Evolutionary conservation across 1,284 basidiomycete species (phyloP).

Genomic region (Microbotryum lychnidis-dioicae): DNA sequence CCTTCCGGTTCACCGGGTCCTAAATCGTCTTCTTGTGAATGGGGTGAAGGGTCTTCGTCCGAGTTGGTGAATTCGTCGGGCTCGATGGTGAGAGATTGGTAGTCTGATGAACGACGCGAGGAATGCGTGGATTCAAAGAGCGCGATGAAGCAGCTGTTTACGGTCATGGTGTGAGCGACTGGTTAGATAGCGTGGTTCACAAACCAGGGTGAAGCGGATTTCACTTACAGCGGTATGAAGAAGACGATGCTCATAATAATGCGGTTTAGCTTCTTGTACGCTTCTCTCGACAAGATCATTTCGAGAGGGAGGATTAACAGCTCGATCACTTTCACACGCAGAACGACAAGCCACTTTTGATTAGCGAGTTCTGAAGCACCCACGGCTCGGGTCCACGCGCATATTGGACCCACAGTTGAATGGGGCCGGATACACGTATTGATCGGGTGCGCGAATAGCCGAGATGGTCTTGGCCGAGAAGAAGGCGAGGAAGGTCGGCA

Average conservation of each 20-base stretch:
- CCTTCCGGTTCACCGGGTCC: conserved; percentile 53
- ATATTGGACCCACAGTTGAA: conserved; percentile 51
- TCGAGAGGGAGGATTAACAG: conserved; percentile 33
- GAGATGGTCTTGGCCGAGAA: conserved; percentile 50
- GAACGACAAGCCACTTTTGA: conserved; percentile 33
- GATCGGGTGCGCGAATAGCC: conserved; percentile 60
- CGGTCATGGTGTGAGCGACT: not conserved
- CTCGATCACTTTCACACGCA: conserved; percentile 20
- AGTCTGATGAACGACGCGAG: conserved; percentile 1
- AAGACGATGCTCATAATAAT: conserved; percentile 67
- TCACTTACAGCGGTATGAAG: conserved; percentile 67
- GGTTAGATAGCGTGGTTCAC: no score
- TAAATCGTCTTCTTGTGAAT: conserved; percentile 55
- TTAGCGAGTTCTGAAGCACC: conserved; percentile 39
- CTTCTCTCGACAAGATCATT: conserved; percentile 34
- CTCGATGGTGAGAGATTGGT: conserved; percentile 20
- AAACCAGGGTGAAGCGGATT: no score
- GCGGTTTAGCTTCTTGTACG: conserved; percentile 67
- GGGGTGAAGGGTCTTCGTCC: conserved; percentile 23
- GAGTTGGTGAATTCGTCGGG: conserved; percentile 24
- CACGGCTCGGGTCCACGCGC: no score
- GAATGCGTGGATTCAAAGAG: conserved; percentile 51
- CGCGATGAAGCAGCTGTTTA: conserved; percentile 51
- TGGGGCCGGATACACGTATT: conserved; percentile 40
- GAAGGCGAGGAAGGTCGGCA: conserved; percentile 73